These are phyloP conservation scores for Bauhinia variegata DNA, from an alignment of 306 rosid species.

Conservation along the genomic window DNA sequence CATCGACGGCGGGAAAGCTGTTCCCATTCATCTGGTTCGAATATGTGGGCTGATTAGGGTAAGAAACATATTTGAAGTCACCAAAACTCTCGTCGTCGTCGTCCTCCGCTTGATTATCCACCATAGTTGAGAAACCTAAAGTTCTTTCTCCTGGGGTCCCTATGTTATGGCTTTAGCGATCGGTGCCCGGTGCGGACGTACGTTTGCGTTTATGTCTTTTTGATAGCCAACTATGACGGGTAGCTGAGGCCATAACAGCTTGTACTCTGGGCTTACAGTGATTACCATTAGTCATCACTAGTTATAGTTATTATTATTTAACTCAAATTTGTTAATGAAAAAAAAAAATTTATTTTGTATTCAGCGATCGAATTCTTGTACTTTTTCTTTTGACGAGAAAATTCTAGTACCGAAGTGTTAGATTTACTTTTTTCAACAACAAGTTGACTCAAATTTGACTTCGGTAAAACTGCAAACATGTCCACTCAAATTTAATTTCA, in stretches of 20 bases:
- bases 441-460: too few species aligned
- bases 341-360: too few species aligned
- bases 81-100: slow-evolving; percentile 83
- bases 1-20: slow-evolving; percentile 34
- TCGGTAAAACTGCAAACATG: too few species aligned
- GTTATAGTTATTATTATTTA: too few species aligned
- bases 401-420: too few species aligned
- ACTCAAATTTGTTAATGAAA: too few species aligned
- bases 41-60: slow-evolving; percentile 34
- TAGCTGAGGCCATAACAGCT: neutral
- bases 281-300: too few species aligned
- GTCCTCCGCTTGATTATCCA: slow-evolving; percentile 66
- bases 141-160: slow-evolving; percentile 11
- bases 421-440: too few species aligned
- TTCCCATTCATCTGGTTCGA: slow-evolving; percentile 30
- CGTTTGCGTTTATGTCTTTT: neutral
- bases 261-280: too few species aligned
- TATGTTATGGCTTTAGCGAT: slow-evolving; percentile 11
- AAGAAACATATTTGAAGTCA: slow-evolving; percentile 50
- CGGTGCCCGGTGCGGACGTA: slow-evolving; percentile 11
- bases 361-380: too few species aligned
- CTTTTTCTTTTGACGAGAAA: too few species aligned
- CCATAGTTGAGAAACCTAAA: slow-evolving; percentile 53
- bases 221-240: slow-evolving; percentile 5
- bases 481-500: too few species aligned